Evolutionary conservation across 1,284 basidiomycete genomes (phyloP).

Genomic region (Volvariella surrecta): DNA sequence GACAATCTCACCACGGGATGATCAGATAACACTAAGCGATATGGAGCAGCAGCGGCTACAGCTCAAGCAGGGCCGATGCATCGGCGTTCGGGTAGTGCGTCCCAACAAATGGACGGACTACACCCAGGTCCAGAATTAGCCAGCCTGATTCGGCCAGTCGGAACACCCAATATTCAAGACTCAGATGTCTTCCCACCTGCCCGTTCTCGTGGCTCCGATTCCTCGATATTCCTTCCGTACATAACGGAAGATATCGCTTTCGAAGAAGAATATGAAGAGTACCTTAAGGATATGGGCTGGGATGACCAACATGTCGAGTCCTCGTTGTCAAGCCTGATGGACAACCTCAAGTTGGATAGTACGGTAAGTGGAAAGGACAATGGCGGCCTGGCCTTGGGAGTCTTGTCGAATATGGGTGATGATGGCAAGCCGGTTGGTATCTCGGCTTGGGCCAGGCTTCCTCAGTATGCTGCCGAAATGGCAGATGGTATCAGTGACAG

Average conservation of each 20-base stretch:
- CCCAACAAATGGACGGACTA: constrained; percentile 69
- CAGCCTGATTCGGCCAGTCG: constrained; percentile 62
- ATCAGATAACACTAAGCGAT: constrained; percentile 72
- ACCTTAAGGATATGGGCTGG: constrained; percentile 73
- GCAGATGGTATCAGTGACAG: constrained; percentile 81
- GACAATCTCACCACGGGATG: too few relatives aligned
- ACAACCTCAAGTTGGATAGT: too few relatives aligned
- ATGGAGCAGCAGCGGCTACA: constrained; percentile 50
- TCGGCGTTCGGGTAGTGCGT: constrained; percentile 70
- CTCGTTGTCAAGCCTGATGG: constrained; percentile 27
- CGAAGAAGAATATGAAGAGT: constrained; percentile 85
- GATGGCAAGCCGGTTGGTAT: constrained; percentile 17
- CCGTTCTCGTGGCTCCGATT: constrained; percentile 75
- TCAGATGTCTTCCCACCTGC: constrained; percentile 78
- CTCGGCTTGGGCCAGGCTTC: constrained; percentile 74
- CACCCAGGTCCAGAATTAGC: constrained; percentile 69
- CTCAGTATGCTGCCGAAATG: constrained; percentile 59
- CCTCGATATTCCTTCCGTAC: constrained; percentile 78
- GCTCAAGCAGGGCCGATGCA: constrained; percentile 51
- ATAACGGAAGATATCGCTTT: constrained; percentile 82
- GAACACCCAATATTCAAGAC: constrained; percentile 69
- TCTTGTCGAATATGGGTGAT: not conserved
- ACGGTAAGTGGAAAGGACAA: too few relatives aligned
- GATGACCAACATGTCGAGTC: constrained; percentile 41
- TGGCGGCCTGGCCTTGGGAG: not conserved